Evolutionary conservation across 2,329 filamentous ascomycete genomes (phyloP), one percentile per base, ranked within the genome.

Genomic region (Pseudogymnoascus verrucosus): DNA sequence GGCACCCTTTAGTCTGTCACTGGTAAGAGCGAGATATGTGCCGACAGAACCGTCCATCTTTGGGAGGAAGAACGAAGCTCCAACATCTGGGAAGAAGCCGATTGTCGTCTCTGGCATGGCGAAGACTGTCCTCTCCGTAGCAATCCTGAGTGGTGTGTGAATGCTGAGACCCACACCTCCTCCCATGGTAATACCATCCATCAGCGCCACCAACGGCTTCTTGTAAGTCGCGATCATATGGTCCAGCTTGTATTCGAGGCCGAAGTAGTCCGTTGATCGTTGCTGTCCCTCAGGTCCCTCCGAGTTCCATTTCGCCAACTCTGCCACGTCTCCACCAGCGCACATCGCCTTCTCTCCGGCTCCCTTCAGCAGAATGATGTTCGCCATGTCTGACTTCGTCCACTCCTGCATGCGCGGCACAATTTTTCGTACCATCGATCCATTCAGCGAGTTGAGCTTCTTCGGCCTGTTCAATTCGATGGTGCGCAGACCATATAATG

Each of bases 31-130:
- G 47, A 99, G 86, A 77, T 98, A 99, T 19, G 90, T 96, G 64
- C 95, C 95, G 63, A 96, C 78, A 65, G 87, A 80, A 60, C 95
- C 95, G 71, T 96, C 87, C 81, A 99, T 87, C 67, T 92, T 84
- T 14, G 95, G 91, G 62, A 99, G 81, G 82, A 98, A 98, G 80
- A 98, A 99, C 10, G 91, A 96, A 34, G 89, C 96, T 66, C 95
- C 95, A 60, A 99, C 95, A 72, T 99, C 96, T 5, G 96, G 95
- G 82, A 99, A 99, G 82, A 98, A 97, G 40, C 95, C 95, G 73
- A 99, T 99, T 7, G 87, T 96, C 3, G 95, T 99, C 79, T 99
- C 95, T 31, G 95, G 95, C 95, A 99, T 99, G 69, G 96, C 93
- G 72, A 99, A 98, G 59, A 96, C 78, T 5, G 95, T 99, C 73